Evolutionary conservation across 106 monocot genomes (phyloP).

Genomic region (Cymbidium sinense): DNA sequence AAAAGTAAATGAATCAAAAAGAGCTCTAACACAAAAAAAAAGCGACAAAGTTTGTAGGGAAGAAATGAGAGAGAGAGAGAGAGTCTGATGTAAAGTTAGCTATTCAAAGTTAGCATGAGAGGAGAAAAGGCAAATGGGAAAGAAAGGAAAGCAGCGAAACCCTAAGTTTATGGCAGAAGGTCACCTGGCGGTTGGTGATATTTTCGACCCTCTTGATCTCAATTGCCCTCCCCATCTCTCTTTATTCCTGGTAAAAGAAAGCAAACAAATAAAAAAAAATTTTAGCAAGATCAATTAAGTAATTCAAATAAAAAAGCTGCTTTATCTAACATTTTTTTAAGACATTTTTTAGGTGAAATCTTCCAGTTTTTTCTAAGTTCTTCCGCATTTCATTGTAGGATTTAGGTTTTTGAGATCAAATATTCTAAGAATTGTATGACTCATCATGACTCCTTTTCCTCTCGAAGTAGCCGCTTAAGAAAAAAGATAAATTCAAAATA

Average conservation of each 20-base stretch:
- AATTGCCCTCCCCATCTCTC: slow-evolving; percentile 7
- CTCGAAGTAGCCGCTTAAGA: too few relatives aligned
- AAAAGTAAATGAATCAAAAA: too few relatives aligned
- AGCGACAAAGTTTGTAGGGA: background rate
- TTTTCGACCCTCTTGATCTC: slow-evolving; percentile 11
- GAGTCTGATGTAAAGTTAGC: background rate
- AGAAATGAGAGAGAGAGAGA: background rate
- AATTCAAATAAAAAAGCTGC: too few relatives aligned
- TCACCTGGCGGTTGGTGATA: slow-evolving; percentile 6
- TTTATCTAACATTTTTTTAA: background rate
- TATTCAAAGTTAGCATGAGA: background rate
- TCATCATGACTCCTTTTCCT: too few relatives aligned
- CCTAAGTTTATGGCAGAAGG: slow-evolving; percentile 2
- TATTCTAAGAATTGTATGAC: too few relatives aligned
- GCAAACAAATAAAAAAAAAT: background rate
- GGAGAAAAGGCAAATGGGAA: background rate
- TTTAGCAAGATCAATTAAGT: too few relatives aligned
- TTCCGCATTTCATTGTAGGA: too few relatives aligned
- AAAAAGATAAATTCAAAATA: too few relatives aligned
- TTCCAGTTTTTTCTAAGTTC: too few relatives aligned
- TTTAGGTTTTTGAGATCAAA: background rate
- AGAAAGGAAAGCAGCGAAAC: background rate
- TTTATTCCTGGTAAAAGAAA: background rate
- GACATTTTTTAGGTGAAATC: background rate
- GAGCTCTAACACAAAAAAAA: too few relatives aligned